Evolutionary conservation across 345 rosid species (phyloP).

Genomic region (Citrus mangshanensis): DNA sequence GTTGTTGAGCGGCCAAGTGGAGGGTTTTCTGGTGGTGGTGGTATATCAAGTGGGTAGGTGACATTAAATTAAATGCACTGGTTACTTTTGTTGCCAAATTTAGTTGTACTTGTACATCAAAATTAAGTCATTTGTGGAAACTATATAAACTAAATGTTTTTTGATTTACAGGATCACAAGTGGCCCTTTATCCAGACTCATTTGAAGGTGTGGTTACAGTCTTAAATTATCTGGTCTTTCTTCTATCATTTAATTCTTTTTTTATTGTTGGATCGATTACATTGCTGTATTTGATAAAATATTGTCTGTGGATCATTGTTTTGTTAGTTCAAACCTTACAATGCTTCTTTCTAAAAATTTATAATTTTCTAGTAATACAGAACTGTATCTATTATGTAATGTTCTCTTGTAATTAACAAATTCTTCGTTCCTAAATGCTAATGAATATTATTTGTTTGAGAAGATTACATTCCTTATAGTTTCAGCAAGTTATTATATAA

Average conservation of each 20-base stretch:
- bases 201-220: conserved; percentile 64
- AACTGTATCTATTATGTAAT: neutral
- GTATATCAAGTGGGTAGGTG: conserved; percentile 89
- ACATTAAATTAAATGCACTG: conserved; percentile 2
- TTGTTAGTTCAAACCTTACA: neutral
- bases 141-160: conserved; percentile 5
- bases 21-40: conserved; percentile 95
- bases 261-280: neutral
- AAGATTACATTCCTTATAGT: neutral
- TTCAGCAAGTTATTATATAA: neutral
- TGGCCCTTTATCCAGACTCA: conserved; percentile 88
- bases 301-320: neutral
- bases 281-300: neutral
- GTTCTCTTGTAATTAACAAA: neutral
- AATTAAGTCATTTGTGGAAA: neutral
- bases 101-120: neutral
- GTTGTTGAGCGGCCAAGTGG: conserved; percentile 97
- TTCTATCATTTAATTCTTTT: neutral
- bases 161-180: conserved; percentile 71
- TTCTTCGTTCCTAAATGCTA: neutral
- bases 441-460: neutral
- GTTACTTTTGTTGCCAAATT: neutral
- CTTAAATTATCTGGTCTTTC: neutral
- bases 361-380: neutral
- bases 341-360: too few relatives aligned